Evolutionary conservation across 768 basidiomycete species (phyloP).

Genomic region (Thelephora ganbajun): DNA sequence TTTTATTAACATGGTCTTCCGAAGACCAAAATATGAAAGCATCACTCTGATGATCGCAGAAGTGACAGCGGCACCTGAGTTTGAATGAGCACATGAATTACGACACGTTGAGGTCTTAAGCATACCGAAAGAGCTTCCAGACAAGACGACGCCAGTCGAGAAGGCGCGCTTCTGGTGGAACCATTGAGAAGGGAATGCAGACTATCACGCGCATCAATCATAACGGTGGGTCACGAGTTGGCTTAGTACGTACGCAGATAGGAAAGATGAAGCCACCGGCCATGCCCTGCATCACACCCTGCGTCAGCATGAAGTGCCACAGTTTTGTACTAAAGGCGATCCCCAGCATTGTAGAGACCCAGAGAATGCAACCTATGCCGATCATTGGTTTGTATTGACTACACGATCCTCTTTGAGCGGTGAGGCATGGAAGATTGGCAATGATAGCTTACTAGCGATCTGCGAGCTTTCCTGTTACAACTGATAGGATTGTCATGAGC

Average conservation of each 20-base stretch:
- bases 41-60: slow-evolving; percentile 7
- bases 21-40: slow-evolving; percentile 17
- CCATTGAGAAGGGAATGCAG: slow-evolving; percentile 11
- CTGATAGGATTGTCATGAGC: slow-evolving; percentile 15
- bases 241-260: slow-evolving; percentile 4
- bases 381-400: slow-evolving; percentile 14
- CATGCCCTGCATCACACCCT: slow-evolving; percentile 19
- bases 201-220: slow-evolving; percentile 1
- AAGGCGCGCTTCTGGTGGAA: slow-evolving; percentile 9
- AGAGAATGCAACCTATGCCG: slow-evolving; percentile 15
- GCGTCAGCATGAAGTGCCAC: slow-evolving; percentile 18
- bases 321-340: slow-evolving; percentile 18
- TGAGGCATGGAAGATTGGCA: not conserved
- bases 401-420: not conserved
- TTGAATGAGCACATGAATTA: not conserved
- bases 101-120: not conserved
- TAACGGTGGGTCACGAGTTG: not conserved
- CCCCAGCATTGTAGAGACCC: slow-evolving; percentile 16
- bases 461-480: slow-evolving; percentile 19
- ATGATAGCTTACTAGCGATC: slow-evolving; percentile 17
- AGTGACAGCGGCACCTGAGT: slow-evolving; percentile 8
- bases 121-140: slow-evolving; percentile 10
- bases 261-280: slow-evolving; percentile 9
- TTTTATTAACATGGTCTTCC: slow-evolving; percentile 19
- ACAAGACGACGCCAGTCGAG: slow-evolving; percentile 9